Evolutionary conservation across 306 rosid species (phyloP).

Genomic region (Sophora flavescens): DNA sequence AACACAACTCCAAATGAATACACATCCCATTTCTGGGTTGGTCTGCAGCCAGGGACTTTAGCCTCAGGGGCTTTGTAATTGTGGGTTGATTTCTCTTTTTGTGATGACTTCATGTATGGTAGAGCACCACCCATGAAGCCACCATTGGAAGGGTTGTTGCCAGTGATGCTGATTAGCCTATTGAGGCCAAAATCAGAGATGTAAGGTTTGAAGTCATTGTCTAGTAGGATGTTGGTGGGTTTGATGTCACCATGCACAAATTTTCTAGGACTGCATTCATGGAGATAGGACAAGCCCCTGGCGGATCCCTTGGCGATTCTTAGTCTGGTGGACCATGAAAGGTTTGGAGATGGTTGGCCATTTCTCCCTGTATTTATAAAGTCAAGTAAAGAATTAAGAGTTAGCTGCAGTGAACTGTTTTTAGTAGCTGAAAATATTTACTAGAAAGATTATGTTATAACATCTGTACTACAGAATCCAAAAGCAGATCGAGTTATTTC

Average conservation of each 20-base stretch:
- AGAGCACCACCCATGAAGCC: conserved; percentile 94
- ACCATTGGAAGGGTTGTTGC: conserved; percentile 88
- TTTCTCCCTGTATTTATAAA: conserved; percentile 60
- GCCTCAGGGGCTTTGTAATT: conserved; percentile 93
- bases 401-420: neutral
- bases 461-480: conserved; percentile 14
- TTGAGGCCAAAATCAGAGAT: conserved; percentile 89
- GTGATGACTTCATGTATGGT: conserved; percentile 75
- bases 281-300: conserved; percentile 87
- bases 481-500: neutral
- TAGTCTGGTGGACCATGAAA: conserved; percentile 85
- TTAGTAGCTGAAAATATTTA: neutral
- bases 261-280: conserved; percentile 95
- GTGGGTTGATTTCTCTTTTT: conserved; percentile 65
- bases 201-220: conserved; percentile 75
- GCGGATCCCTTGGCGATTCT: conserved; percentile 87
- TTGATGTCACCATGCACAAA: conserved; percentile 94
- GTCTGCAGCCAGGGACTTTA: conserved; percentile 64
- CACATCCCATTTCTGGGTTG: conserved; percentile 91
- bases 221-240: conserved; percentile 91
- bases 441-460: neutral
- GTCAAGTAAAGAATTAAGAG: conserved; percentile 14
- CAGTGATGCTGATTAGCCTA: conserved; percentile 81
- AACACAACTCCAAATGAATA: conserved; percentile 89
- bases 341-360: conserved; percentile 75